Percentiles rank a stretch among this genome's conserved stretches.
Conservation (phyloP, 1,284 basidiomycete genomes). For the Serendipita sp. region DNA sequence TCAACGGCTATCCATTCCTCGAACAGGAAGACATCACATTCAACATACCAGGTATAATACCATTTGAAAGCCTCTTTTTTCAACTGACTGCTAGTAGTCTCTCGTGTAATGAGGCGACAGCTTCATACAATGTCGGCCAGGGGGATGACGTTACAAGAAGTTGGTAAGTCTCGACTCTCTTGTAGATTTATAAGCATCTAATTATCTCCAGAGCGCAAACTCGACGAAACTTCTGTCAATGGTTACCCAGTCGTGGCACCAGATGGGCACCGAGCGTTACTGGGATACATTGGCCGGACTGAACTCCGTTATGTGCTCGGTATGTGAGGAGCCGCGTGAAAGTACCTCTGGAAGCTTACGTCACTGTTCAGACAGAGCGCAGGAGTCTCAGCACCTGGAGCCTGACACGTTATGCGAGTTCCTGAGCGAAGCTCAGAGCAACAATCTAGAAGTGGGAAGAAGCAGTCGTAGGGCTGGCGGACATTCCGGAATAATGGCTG, state of each 20-base stretch:
- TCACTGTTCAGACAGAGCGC: slow-evolving; percentile 46
- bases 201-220: slow-evolving; percentile 41
- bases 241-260: slow-evolving; percentile 80
- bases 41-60: slow-evolving; percentile 61
- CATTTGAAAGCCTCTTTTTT: not conserved
- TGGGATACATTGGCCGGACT: slow-evolving; percentile 80
- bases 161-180: slow-evolving; percentile 42
- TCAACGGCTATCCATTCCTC: slow-evolving; percentile 94
- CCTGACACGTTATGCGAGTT: slow-evolving; percentile 63
- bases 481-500: not conserved
- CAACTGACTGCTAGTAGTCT: slow-evolving; percentile 36
- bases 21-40: slow-evolving; percentile 83
- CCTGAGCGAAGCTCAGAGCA: slow-evolving; percentile 28
- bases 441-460: not conserved
- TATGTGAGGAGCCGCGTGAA: slow-evolving; percentile 22
- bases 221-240: slow-evolving; percentile 63
- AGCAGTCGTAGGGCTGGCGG: not conserved
- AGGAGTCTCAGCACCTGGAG: slow-evolving; percentile 44
- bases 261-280: slow-evolving; percentile 43
- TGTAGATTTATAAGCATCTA: not conserved
- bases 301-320: slow-evolving; percentile 80
- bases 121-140: slow-evolving; percentile 58
- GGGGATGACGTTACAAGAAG: slow-evolving; percentile 62
- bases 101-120: slow-evolving; percentile 76
- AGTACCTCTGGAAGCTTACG: not conserved